phyloP scores from a whole-genome alignment of 768 basidiomycete species.

The Lactarius psammicola region DNA sequence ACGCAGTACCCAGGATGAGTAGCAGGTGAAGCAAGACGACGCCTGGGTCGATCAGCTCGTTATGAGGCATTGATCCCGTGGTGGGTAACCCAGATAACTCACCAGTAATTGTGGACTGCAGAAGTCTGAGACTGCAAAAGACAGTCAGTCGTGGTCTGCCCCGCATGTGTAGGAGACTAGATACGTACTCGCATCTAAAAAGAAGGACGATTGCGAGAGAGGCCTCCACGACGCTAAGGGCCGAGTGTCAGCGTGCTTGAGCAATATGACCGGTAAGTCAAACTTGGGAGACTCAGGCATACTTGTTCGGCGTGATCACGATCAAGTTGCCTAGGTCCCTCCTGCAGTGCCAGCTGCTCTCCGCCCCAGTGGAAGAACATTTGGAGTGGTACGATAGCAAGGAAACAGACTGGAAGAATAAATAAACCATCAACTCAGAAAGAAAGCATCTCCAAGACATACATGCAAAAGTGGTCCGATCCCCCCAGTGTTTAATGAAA shows the following conservation, averaged over 20 bases:
- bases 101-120: conserved; percentile 72
- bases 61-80: not conserved
- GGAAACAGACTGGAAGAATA: conserved; percentile 52
- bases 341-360: conserved; percentile 51
- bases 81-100: conserved; percentile 15
- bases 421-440: not conserved
- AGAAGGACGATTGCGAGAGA: conserved; percentile 68
- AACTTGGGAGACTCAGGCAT: conserved; percentile 21
- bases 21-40: conserved; percentile 71
- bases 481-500: conserved; percentile 30
- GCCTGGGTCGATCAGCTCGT: conserved; percentile 42
- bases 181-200: conserved; percentile 64
- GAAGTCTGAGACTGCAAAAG: conserved; percentile 50
- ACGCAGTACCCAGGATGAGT: conserved; percentile 66
- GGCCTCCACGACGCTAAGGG: conserved; percentile 61
- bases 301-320: conserved; percentile 66
- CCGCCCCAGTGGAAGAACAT: conserved; percentile 64
- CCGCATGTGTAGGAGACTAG: not conserved
- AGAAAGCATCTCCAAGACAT: conserved; percentile 10
- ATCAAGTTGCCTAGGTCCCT: conserved; percentile 65
- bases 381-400: conserved; percentile 65
- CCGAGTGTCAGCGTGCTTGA: not conserved
- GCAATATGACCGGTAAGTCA: too few relatives aligned
- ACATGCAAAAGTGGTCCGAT: conserved; percentile 30
- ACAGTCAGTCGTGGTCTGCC: not conserved